Conservation (phyloP, 139 green algal species). For the Dunaliella sp. region DNA sequence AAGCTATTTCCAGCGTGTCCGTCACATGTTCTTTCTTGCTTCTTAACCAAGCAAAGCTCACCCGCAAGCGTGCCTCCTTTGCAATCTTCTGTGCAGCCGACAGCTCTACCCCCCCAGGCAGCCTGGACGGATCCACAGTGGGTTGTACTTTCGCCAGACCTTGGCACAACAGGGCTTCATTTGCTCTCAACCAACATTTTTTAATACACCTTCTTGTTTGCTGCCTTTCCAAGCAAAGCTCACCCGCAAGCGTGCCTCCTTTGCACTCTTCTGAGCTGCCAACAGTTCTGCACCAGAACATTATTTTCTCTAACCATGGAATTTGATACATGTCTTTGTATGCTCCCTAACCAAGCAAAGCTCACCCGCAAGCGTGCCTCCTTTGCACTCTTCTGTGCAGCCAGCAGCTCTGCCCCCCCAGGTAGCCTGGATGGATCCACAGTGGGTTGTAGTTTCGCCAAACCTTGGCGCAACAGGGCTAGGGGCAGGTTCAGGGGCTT, state of each 20-base stretch:
- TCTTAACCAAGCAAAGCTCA: too few relatives aligned
- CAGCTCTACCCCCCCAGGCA: conserved; percentile 55
- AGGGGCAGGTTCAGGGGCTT: conserved; percentile 61
- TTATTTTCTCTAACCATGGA: too few relatives aligned
- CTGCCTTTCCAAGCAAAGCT: not conserved
- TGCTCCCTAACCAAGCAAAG: too few relatives aligned
- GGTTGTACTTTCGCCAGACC: conserved; percentile 82
- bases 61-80: conserved; percentile 64
- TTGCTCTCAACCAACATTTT: too few relatives aligned
- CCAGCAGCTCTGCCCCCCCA: conserved; percentile 53
- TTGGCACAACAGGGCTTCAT: conserved; percentile 68
- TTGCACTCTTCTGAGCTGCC: not conserved
- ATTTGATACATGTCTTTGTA: too few relatives aligned
- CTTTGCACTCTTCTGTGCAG: conserved; percentile 75
- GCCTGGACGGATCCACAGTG: conserved; percentile 14
- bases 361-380: conserved; percentile 63
- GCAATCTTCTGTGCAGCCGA: conserved; percentile 68
- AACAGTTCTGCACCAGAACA: too few relatives aligned
- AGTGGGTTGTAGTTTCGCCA: conserved; percentile 78
- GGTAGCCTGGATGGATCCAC: conserved; percentile 38
- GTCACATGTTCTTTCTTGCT: too few relatives aligned
- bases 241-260: not conserved
- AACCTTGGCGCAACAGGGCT: conserved; percentile 69
- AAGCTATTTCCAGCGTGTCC: too few relatives aligned
- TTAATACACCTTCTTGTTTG: too few relatives aligned